Conservation (phyloP, 2,329 filamentous ascomycete species). For the Metarhizium album region DNA sequence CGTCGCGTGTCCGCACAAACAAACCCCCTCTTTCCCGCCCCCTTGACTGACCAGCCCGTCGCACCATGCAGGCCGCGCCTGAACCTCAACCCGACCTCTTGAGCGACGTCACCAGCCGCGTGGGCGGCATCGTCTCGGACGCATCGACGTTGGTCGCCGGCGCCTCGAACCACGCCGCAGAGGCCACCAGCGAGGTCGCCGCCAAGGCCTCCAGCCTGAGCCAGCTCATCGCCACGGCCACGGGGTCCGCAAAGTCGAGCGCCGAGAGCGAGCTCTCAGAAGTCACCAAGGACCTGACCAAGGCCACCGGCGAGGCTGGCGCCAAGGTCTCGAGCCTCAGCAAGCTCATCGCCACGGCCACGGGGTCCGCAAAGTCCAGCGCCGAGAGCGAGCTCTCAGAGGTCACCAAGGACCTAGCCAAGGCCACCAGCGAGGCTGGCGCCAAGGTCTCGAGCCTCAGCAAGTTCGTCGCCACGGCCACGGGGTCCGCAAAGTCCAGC, state of each 20-base stretch:
- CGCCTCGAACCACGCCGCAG: slow-evolving; percentile 7
- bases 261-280: slow-evolving; percentile 10
- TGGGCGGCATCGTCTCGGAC: neutral
- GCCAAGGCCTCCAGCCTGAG: slow-evolving; percentile 15
- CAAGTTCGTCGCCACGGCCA: too few relatives aligned
- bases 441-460: too few relatives aligned
- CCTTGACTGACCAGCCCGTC: neutral
- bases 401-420: too few relatives aligned
- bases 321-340: too few relatives aligned
- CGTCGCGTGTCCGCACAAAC: too few relatives aligned
- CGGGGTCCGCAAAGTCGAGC: slow-evolving; percentile 11
- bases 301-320: slow-evolving; percentile 10
- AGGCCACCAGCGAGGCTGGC: too few relatives aligned
- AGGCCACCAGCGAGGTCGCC: slow-evolving; percentile 12
- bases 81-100: slow-evolving; percentile 7
- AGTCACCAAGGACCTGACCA: slow-evolving; percentile 8
- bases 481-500: too few relatives aligned
- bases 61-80: slow-evolving; percentile 3
- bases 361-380: too few relatives aligned
- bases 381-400: too few relatives aligned
- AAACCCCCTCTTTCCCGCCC: neutral
- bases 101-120: neutral
- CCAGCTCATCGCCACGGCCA: slow-evolving; percentile 12
- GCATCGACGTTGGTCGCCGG: slow-evolving; percentile 5
- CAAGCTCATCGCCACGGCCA: too few relatives aligned